Evolutionary conservation across 2,329 filamentous ascomycete genomes (phyloP), one percentile per base, ranked within the genome.

Genomic region (Neonectria hederae): DNA sequence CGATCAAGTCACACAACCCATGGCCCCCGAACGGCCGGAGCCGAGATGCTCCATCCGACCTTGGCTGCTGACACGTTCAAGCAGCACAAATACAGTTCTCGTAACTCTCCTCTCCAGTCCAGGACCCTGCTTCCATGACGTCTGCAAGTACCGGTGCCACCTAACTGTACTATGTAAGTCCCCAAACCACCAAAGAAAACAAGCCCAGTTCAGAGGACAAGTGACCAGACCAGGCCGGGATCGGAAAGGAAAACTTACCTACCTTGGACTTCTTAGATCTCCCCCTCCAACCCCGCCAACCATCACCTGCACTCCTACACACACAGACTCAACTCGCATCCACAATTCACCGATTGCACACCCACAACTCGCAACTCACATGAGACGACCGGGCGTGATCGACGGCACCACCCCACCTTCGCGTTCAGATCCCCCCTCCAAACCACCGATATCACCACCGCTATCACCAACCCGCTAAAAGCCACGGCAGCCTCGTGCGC

Each of bases 361-460:
- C 21, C 26, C 43, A 22, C 28, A 32, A 24, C 35, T 40, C 24
- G 26, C 43, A 22, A 21, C 59, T 42, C 60, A 51, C 60, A 59
- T 54, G 60, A 59, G 54, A 63, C 61, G 42, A 21, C 42, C 21
- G 32, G 54, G 54, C 61, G 61, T 63, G 55, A 63, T 63, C 61
- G 54, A 54, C 61, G 32, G 48, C 57, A 59, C 57, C 57, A 58
- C 55, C 55, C 55, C 55, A 58, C 55, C 52, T 52, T 43, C 35
- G 26, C 35, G 28, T 32, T 14, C 42, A 14, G 32, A 43, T 24
- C n/a, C 21, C 54, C 19, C 40, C 35, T 38, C 32, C 46, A 49
- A 49, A 46, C 43, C 21, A 46, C 24, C 43, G 9, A 21, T 45
- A 22, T 45, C 14, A 26, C 53, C 48, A 14, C 49, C 49, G 46